Percentiles rank a stretch among this genome's conserved stretches.
These are phyloP conservation scores for Musa beccarii DNA, from an alignment of 176 grass and related monocot species.

Conservation along the genomic window DNA sequence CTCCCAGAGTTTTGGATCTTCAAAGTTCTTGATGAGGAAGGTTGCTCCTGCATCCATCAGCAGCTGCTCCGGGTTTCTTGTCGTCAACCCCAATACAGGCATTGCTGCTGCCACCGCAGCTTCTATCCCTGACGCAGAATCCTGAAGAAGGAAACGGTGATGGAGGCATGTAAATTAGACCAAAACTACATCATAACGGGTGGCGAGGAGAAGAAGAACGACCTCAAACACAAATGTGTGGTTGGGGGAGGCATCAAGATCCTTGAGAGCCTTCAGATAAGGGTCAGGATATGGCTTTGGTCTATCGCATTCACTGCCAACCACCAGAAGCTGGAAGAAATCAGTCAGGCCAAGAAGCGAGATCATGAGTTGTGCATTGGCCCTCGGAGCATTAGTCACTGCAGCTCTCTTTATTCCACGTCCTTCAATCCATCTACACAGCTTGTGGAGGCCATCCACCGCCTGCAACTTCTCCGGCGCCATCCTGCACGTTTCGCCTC, in stretches of 20 bases:
- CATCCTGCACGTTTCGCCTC: slow-evolving; percentile 24
- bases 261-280: slow-evolving; percentile 62
- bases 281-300: slow-evolving; percentile 73
- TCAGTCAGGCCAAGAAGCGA: slow-evolving; percentile 48
- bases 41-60: slow-evolving; percentile 53
- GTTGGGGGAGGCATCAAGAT: slow-evolving; percentile 39
- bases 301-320: slow-evolving; percentile 56
- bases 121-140: slow-evolving; percentile 58
- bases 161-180: neutral
- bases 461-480: slow-evolving; percentile 38
- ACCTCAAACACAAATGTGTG: slow-evolving; percentile 87
- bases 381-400: slow-evolving; percentile 65
- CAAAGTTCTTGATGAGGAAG: slow-evolving; percentile 50
- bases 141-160: slow-evolving; percentile 17
- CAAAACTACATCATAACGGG: neutral
- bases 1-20: slow-evolving; percentile 38
- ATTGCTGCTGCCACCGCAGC: slow-evolving; percentile 71
- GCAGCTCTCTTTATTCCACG: slow-evolving; percentile 49
- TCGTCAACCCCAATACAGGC: slow-evolving; percentile 49
- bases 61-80: slow-evolving; percentile 54
- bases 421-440: slow-evolving; percentile 50
- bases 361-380: slow-evolving; percentile 59
- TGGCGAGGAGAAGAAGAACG: neutral
- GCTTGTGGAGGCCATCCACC: slow-evolving; percentile 39
- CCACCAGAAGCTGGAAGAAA: slow-evolving; percentile 59